Base-by-base conservation (phyloP, 1,139 yeast genomes). In the Lodderomyces pseudojiufengensis region DNA sequence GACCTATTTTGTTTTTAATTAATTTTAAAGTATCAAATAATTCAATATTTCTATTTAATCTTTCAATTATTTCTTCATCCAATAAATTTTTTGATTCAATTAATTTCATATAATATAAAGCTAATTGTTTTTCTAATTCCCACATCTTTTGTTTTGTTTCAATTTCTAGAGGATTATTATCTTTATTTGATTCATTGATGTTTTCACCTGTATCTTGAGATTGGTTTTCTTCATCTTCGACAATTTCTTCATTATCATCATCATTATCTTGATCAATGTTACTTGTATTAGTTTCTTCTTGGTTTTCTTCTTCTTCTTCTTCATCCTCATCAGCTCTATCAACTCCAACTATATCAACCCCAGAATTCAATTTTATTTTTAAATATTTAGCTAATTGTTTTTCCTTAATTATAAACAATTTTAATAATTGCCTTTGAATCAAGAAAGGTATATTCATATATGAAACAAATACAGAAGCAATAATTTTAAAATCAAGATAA, bases 261-360 rank as follows among this genome's bases (percentile, higher is more conserved):
- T 46, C 48, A 9, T 42, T 43, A 1, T 51, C 54, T 11, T 45
- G 47, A 13, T 47, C 59, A 39, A 49, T 49, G 29, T 35, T 41
- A 10, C 12, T 21, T 5, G 45, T 42, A 39, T 35, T 41, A 12
- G 16, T 24, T 9, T 42, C 42, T 3, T 43, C 49, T 5, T 32
- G 46, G 3, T 42, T 42, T 9, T 42, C 44, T 3, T 40, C 49
- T 3, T 79, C 84, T 47, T 71, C 81, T 53, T 82, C 88, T 26
- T 70, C 68, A 27, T 69, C 78, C 16, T 59, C 63, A 48, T 85
- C 67, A 24, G 77, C 83, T 36, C 81, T 52, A 9, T 66, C 63
- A 2, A 68, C 50, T 18, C 20, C 20, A 18, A 18, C 20, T 5
- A 18, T 18, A 18, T 18, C 7, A 7, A 5, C 20, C 5, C 20